Evolutionary conservation across 2,329 filamentous ascomycete genomes (phyloP).

Genomic region (Talaromyces verruculosus): DNA sequence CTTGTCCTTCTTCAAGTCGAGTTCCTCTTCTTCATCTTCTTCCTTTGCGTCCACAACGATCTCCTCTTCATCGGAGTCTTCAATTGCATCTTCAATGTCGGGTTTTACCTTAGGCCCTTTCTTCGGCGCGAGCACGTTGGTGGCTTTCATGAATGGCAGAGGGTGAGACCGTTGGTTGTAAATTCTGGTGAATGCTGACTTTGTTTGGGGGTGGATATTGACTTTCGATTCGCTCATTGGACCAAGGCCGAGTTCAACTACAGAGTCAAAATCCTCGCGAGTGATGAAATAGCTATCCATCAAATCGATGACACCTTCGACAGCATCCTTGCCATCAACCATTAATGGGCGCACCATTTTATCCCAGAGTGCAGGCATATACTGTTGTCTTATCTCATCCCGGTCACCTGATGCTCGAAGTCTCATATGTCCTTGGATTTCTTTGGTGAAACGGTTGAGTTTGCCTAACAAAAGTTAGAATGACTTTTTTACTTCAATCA

Average conservation of each 20-base stretch:
- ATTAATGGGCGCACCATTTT: conserved; percentile 73
- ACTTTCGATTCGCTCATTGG: conserved; percentile 73
- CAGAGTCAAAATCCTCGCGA: conserved; percentile 88
- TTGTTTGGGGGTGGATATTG: conserved; percentile 80
- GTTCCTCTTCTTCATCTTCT: conserved; percentile 70
- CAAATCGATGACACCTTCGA: conserved; percentile 80
- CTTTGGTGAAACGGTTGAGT: conserved; percentile 78
- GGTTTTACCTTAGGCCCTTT: conserved; percentile 72
- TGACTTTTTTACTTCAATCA: conserved; percentile 16
- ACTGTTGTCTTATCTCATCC: conserved; percentile 91
- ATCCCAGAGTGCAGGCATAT: conserved; percentile 84
- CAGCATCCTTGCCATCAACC: conserved; percentile 74
- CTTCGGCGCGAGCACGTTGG: conserved; percentile 70
- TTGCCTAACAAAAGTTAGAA: conserved; percentile 45
- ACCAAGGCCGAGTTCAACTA: conserved; percentile 87
- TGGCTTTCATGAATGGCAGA: conserved; percentile 94
- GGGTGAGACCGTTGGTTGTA: conserved; percentile 88
- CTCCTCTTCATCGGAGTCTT: conserved; percentile 80
- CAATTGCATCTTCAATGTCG: conserved; percentile 93
- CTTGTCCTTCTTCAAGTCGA: conserved; percentile 91
- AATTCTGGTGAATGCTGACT: conserved; percentile 83
- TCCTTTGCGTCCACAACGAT: conserved; percentile 55
- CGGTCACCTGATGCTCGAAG: conserved; percentile 85
- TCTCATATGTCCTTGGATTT: conserved; percentile 96
- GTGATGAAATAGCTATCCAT: conserved; percentile 98